Base-by-base conservation (phyloP, 208 protist genomes). In the Acanthamoeba sp. region DNA sequence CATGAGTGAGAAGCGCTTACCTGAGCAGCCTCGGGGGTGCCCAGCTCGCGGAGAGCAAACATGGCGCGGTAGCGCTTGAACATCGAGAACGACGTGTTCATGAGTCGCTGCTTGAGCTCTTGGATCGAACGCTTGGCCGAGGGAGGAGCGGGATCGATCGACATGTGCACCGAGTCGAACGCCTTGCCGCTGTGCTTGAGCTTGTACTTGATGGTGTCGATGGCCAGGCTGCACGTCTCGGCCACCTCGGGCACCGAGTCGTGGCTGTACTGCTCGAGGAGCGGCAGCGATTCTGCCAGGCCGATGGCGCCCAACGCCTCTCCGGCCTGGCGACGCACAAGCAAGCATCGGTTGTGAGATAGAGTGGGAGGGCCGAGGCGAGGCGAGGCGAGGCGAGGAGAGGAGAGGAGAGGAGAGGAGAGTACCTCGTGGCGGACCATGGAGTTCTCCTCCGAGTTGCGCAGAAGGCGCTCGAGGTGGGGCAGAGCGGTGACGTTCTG, bases 1-100 rank as follows among this genome's bases (percentile, higher is more conserved):
- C n/a, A n/a, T n/a, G n/a, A n/a, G n/a, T n/a, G n/a, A n/a, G n/a
- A n/a, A n/a, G 48, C 48, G 12, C 48, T 6, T 94, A 94, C 90
- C 48, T 29, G 10, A 29, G 45, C 66, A 52, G 20, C 73, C n/a
- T 94, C 73, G 55, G 76, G 55, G 55, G 87, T 90, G 69, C 78
- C 91, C 12, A 71, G 20, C 62, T 97, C 95, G 91, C 96, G 93
- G 5, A 97, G 69, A 24, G 98, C 97, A 93, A 99, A 99, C 97
- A 99, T 98, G 32, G 99, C 99, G 95, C 98, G 97, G 96, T 99
- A 99, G 84, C 99, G 97, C 32, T 97, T 95, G 95, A 98, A 99
- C 38, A 99, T 96, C 2, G 97, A 95, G 42, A 97, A 95, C 14
- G 87, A 59, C 32, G 94, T 96, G 82, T 98, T 97, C 40, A 96